Evolutionary conservation across 2,329 filamentous ascomycete species (phyloP).

Genomic region (Fusarium bactridioides): DNA sequence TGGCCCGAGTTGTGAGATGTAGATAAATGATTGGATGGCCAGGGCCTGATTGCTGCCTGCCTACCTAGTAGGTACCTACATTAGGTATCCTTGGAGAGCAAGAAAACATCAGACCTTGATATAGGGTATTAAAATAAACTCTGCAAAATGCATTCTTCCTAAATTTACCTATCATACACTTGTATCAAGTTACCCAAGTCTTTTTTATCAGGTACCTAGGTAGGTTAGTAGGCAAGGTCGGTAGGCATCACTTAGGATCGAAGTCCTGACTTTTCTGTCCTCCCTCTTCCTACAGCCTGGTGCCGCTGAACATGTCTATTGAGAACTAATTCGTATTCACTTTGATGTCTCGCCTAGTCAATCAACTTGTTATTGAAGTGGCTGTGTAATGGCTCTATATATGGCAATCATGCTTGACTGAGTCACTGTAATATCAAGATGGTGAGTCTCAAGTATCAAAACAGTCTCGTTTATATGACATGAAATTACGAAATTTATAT

Average conservation of each 20-base stretch:
- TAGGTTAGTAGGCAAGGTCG: no score
- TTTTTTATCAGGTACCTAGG: background rate
- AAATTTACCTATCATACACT: background rate
- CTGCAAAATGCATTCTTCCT: background rate
- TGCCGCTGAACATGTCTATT: background rate
- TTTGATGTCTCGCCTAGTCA: background rate
- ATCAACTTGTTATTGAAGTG: background rate
- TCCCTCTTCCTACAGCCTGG: background rate
- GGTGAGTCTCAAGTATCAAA: background rate
- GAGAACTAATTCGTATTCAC: background rate
- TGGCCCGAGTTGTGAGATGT: background rate
- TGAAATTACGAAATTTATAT: background rate
- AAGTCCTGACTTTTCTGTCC: background rate
- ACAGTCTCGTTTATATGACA: background rate
- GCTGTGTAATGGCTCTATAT: background rate
- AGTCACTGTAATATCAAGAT: background rate
- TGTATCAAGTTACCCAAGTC: background rate
- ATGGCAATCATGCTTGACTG: background rate
- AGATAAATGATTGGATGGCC: background rate
- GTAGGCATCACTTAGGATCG: background rate
- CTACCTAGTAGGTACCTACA: no score
- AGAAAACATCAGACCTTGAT: background rate
- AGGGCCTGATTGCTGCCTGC: background rate
- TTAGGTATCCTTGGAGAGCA: background rate
- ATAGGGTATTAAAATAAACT: background rate